Conservation (phyloP, 23 red algal genomes). For the Pyropia yezoensis region DNA sequence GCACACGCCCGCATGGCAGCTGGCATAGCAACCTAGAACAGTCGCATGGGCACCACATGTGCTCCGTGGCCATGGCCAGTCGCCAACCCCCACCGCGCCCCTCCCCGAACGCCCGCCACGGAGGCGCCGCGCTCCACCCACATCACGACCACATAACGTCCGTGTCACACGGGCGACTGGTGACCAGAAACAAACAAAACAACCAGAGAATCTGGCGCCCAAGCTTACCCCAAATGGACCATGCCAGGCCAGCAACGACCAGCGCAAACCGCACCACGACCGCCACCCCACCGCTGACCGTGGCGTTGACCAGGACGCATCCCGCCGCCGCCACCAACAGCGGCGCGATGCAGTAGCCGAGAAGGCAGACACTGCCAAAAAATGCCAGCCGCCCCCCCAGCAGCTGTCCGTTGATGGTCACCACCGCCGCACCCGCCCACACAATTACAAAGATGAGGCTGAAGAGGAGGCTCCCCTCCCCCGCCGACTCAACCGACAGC, state of each 20-base stretch:
- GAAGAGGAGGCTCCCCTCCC: slow-evolving; percentile 78
- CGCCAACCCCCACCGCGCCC: too few species aligned
- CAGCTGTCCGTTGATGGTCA: slow-evolving; percentile 92
- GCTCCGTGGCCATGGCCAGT: too few species aligned
- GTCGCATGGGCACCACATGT: neutral
- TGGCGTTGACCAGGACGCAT: slow-evolving; percentile 58
- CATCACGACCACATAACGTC: too few species aligned
- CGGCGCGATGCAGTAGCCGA: slow-evolving; percentile 92
- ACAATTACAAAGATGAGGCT: slow-evolving; percentile 90
- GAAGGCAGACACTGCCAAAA: slow-evolving; percentile 91
- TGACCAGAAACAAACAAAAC: too few species aligned
- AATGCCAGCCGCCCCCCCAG: slow-evolving; percentile 87
- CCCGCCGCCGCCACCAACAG: slow-evolving; percentile 67
- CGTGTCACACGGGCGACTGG: too few species aligned
- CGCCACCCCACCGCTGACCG: slow-evolving; percentile 35
- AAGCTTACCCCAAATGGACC: slow-evolving; percentile 85
- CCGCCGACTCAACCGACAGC: slow-evolving; percentile 59
- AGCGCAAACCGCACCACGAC: slow-evolving; percentile 68
- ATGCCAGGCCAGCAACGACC: slow-evolving; percentile 55
- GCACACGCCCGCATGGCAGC: neutral
- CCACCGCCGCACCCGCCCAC: slow-evolving; percentile 81
- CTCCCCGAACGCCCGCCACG: too few species aligned
- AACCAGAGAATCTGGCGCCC: neutral
- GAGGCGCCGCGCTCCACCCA: too few species aligned
- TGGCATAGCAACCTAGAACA: neutral